Evolutionary conservation across 2,329 filamentous ascomycete species (phyloP).

Genomic region (Xylariaceae sp.): DNA sequence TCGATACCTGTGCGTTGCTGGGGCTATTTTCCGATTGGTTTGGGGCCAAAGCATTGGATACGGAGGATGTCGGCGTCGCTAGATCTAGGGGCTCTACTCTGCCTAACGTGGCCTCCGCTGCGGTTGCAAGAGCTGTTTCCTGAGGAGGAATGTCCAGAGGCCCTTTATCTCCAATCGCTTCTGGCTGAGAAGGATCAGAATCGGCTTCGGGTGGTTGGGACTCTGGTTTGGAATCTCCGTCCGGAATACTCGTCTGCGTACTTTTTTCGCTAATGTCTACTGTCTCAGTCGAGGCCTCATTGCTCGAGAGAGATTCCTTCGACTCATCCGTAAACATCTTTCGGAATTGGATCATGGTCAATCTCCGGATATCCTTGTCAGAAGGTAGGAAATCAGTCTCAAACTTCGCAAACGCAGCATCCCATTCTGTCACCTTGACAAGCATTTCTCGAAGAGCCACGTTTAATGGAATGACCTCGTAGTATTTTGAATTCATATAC

Average conservation of each 20-base stretch:
- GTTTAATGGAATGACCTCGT: slow-evolving; percentile 94
- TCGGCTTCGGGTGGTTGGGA: slow-evolving; percentile 23
- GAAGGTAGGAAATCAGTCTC: slow-evolving; percentile 91
- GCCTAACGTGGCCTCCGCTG: slow-evolving; percentile 44
- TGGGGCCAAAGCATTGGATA: slow-evolving; percentile 6
- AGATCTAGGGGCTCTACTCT: slow-evolving; percentile 55
- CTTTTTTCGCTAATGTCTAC: slow-evolving; percentile 53
- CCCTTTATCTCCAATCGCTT: slow-evolving; percentile 18
- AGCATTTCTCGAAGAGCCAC: slow-evolving; percentile 86
- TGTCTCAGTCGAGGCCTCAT: slow-evolving; percentile 65
- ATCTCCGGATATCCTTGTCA: slow-evolving; percentile 91
- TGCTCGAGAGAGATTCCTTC: slow-evolving; percentile 70
- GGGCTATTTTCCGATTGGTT: slow-evolving; percentile 14
- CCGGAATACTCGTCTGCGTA: slow-evolving; percentile 41
- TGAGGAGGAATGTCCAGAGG: slow-evolving; percentile 28
- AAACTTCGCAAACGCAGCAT: slow-evolving; percentile 85
- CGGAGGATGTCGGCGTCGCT: slow-evolving; percentile 44
- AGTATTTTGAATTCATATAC: slow-evolving; percentile 93
- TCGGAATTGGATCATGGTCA: slow-evolving; percentile 89
- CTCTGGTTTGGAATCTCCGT: slow-evolving; percentile 26
- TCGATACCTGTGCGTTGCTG: slow-evolving; percentile 23
- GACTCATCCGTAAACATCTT: slow-evolving; percentile 95
- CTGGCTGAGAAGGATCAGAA: slow-evolving; percentile 21
- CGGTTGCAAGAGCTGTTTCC: slow-evolving; percentile 36
- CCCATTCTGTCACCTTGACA: slow-evolving; percentile 92